phyloP scores from a whole-genome alignment of 164 flowering plant species.

The Macadamia tetraphylla region DNA sequence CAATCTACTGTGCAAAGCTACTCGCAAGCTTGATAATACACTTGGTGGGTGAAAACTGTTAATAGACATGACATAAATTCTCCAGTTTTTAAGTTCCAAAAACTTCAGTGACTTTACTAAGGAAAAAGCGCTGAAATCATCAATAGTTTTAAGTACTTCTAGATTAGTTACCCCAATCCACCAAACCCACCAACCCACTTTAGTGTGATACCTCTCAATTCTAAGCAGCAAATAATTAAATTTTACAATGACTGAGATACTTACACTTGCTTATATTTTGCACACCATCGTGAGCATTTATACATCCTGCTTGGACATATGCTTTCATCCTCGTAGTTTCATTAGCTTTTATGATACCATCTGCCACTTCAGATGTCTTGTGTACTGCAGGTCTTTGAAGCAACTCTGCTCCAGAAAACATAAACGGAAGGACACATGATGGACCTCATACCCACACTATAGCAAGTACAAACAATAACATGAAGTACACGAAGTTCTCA shows the following conservation, averaged over 20 bases:
- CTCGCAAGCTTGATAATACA: too few species aligned
- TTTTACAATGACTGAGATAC: constrained; percentile 10
- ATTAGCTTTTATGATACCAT: constrained; percentile 39
- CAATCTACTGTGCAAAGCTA: too few species aligned
- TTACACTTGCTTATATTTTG: constrained; percentile 54
- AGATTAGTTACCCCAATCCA: too few species aligned
- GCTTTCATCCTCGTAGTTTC: constrained; percentile 40
- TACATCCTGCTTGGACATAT: constrained; percentile 50
- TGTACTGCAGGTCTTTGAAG: constrained; percentile 45
- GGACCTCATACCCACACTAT: neutral
- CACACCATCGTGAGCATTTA: constrained; percentile 26
- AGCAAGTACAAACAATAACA: neutral
- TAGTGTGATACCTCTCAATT: neutral
- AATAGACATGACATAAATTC: too few species aligned
- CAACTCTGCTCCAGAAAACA: constrained; percentile 31
- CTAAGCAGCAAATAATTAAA: neutral
- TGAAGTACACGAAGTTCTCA: constrained; percentile 24
- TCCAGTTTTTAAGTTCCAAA: too few species aligned
- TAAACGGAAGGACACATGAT: neutral
- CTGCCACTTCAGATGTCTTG: constrained; percentile 37
- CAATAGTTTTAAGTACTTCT: too few species aligned
- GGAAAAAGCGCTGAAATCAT: too few species aligned
- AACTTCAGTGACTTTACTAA: too few species aligned
- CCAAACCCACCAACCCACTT: too few species aligned
- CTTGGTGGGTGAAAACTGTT: too few species aligned